Evolutionary conservation across 1,284 basidiomycete genomes (phyloP).

Genomic region (Pulveroboletus sp.): DNA sequence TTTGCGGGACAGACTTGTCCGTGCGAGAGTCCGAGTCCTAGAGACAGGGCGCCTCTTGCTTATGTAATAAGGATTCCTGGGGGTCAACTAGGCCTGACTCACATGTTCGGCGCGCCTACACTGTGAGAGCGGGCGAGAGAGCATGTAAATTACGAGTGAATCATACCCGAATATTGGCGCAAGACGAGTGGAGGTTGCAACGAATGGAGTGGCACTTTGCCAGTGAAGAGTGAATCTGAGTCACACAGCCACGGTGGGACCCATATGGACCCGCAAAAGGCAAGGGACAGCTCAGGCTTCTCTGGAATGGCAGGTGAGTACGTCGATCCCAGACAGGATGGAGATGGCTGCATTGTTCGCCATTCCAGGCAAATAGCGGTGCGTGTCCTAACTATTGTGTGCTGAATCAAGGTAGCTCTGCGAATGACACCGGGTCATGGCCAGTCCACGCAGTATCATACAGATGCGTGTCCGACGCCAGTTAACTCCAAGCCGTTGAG

Average conservation of each 20-base stretch:
- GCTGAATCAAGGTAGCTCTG: slow-evolving; percentile 22
- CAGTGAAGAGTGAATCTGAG: background rate
- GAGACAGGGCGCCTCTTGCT: slow-evolving; percentile 9
- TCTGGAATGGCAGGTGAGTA: background rate
- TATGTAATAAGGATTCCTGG: slow-evolving; percentile 22
- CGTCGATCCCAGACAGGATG: slow-evolving; percentile 23
- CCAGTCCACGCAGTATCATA: background rate
- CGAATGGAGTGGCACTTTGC: background rate
- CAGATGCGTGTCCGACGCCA: slow-evolving; percentile 1
- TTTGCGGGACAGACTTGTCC: slow-evolving; percentile 15
- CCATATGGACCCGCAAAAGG: slow-evolving; percentile 38
- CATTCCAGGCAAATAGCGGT: slow-evolving; percentile 27
- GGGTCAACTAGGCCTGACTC: background rate
- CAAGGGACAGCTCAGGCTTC: slow-evolving; percentile 9
- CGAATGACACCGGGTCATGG: background rate
- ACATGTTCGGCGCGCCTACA: background rate
- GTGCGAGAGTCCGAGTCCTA: slow-evolving; percentile 21
- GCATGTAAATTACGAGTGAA: background rate
- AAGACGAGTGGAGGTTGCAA: background rate
- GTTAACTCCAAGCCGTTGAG: background rate
- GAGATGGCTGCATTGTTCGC: slow-evolving; percentile 27
- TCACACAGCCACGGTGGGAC: slow-evolving; percentile 35
- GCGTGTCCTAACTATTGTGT: slow-evolving; percentile 27
- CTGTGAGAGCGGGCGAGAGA: background rate
- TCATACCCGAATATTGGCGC: too few relatives aligned